Evolutionary conservation across 768 basidiomycete genomes (phyloP).

Genomic region (Tulasnella sp.): DNA sequence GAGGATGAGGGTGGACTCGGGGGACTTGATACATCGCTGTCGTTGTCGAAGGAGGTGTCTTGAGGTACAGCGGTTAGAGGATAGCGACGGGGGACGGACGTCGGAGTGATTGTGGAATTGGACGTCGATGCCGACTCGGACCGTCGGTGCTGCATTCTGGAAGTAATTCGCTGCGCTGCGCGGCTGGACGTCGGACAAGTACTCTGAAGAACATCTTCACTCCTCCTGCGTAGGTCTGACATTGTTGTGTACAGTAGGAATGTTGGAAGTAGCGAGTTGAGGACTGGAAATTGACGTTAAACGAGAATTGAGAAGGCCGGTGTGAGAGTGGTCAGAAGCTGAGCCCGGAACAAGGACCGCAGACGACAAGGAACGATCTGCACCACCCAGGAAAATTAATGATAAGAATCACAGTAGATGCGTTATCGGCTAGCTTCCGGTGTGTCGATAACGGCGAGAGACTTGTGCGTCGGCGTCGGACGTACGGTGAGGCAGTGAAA

Average conservation of each 20-base stretch:
- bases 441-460: not conserved
- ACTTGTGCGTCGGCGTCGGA: not conserved
- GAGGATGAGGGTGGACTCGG: not conserved
- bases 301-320: not conserved
- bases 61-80: constrained; percentile 43
- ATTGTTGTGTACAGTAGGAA: not conserved
- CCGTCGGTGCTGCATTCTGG: not conserved
- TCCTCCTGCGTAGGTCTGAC: not conserved
- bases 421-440: not conserved
- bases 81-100: constrained; percentile 32
- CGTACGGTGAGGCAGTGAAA: not conserved
- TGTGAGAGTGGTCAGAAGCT: not conserved
- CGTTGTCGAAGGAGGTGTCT: constrained; percentile 35
- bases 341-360: not conserved
- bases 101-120: not conserved
- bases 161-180: not conserved
- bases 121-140: not conserved
- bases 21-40: not conserved
- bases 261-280: not conserved
- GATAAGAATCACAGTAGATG: not conserved
- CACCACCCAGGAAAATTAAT: not conserved
- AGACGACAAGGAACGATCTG: not conserved
- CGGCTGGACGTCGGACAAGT: not conserved
- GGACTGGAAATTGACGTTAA: not conserved
- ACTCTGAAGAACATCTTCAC: not conserved